Evolutionary conservation across 2,329 filamentous ascomycete genomes (phyloP).

Genomic region (Dothistroma septosporum): DNA sequence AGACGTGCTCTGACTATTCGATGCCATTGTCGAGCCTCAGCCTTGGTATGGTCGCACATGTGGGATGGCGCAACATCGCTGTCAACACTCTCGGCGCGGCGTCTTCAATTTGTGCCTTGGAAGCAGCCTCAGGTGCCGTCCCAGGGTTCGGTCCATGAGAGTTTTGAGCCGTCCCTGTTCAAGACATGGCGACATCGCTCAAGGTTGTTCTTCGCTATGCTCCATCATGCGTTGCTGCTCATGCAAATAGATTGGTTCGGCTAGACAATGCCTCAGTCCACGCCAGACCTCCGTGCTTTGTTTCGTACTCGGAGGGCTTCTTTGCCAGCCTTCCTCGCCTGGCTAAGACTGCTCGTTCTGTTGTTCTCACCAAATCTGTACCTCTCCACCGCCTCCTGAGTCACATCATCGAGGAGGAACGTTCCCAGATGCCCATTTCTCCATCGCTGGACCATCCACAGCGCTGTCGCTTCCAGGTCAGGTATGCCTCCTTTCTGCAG

Average conservation of each 20-base stretch:
- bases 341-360: conserved; percentile 57
- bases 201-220: not conserved
- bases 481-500: conserved; percentile 68
- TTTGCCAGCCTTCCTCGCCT: conserved; percentile 65
- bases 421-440: conserved; percentile 68
- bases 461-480: conserved; percentile 67
- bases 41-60: not conserved
- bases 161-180: too few species aligned
- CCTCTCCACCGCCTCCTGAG: conserved; percentile 55
- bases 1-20: not conserved
- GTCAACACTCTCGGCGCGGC: not conserved
- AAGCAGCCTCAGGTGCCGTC: not conserved
- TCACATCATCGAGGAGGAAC: conserved; percentile 76
- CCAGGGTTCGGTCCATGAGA: not conserved
- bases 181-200: not conserved
- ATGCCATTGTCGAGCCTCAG: not conserved
- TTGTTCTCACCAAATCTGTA: conserved; percentile 44
- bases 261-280: not conserved
- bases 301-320: conserved; percentile 36
- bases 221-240: not conserved
- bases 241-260: not conserved
- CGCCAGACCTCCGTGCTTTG: conserved; percentile 15
- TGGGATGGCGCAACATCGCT: not conserved
- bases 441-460: conserved; percentile 80
- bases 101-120: not conserved